phyloP scores from a whole-genome alignment of 2,329 filamentous ascomycete species.

The Cladosporium sp. region DNA sequence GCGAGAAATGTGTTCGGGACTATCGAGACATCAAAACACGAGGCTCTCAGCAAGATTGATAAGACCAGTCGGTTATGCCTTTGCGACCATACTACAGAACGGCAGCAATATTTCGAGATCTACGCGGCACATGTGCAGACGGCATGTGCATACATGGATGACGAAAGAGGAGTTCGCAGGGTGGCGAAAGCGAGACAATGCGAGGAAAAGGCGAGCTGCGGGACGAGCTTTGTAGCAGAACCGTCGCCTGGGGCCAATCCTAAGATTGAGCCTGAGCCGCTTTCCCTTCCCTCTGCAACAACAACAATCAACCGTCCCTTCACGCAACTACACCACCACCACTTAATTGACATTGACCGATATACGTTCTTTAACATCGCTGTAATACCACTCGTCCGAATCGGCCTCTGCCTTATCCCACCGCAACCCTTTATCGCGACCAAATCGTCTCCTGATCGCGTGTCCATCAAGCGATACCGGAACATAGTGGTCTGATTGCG shows the following conservation, averaged over 20 bases:
- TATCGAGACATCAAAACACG: not conserved
- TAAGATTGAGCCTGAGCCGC: not conserved
- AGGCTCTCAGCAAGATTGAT: not conserved
- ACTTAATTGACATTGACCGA: constrained; percentile 11
- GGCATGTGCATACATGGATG: constrained; percentile 5
- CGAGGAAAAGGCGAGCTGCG: constrained; percentile 1
- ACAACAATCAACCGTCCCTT: not conserved
- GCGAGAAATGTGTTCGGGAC: not conserved
- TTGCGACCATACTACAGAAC: not conserved
- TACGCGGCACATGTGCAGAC: not conserved
- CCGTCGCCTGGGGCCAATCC: not conserved
- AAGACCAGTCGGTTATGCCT: not conserved
- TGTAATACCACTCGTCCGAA: not conserved
- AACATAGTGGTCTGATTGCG: constrained; percentile 11
- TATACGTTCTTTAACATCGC: constrained; percentile 11
- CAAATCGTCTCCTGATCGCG: constrained; percentile 16
- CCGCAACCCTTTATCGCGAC: constrained; percentile 2
- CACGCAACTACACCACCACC: not conserved
- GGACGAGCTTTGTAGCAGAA: not conserved
- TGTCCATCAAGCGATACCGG: constrained; percentile 10
- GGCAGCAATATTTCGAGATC: not conserved
- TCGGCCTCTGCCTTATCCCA: not conserved
- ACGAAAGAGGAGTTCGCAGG: constrained; percentile 1
- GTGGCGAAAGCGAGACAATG: constrained; percentile 6
- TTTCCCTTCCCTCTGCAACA: not conserved